Percentiles rank a stretch among this genome's conserved stretches.
Conservation (phyloP, 2,329 filamentous ascomycete species). For the Penicillium corylophilum region DNA sequence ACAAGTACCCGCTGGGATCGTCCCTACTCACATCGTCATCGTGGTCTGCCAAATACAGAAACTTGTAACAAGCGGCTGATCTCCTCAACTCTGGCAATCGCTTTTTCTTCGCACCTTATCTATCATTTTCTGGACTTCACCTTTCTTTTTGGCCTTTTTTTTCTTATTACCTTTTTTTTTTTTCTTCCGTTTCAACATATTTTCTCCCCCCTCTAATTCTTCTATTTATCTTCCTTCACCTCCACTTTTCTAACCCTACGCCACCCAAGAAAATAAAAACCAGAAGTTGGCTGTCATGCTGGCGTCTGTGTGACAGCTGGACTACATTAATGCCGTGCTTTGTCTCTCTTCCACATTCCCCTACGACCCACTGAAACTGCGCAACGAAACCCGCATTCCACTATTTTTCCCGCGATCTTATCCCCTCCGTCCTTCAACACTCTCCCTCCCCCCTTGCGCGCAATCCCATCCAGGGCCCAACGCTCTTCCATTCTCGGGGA, state of each 20-base stretch:
- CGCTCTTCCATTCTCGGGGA: slow-evolving; percentile 30
- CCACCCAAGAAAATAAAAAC: slow-evolving; percentile 6
- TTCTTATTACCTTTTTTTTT: slow-evolving; percentile 10
- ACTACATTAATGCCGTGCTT: slow-evolving; percentile 37
- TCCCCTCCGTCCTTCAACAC: slow-evolving; percentile 23
- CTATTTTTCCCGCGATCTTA: slow-evolving; percentile 15
- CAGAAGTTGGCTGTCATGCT: slow-evolving; percentile 32
- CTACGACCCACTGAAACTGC: slow-evolving; percentile 35
- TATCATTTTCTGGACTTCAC: slow-evolving; percentile 17
- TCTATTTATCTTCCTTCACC: slow-evolving; percentile 1
- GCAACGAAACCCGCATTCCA: slow-evolving; percentile 35
- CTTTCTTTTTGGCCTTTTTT: slow-evolving; percentile 7
- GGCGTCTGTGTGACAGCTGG: slow-evolving; percentile 40
- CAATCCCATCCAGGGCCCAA: slow-evolving; percentile 31
- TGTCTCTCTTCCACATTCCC: slow-evolving; percentile 38
- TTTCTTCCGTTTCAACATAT: background rate
- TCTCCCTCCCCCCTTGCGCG: slow-evolving; percentile 31
- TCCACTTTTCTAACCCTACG: background rate
- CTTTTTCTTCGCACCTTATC: slow-evolving; percentile 21
- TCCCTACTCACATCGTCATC: slow-evolving; percentile 11
- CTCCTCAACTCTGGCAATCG: slow-evolving; percentile 15
- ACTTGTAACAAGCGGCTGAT: slow-evolving; percentile 17
- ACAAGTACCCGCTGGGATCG: slow-evolving; percentile 9
- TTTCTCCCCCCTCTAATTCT: slow-evolving; percentile 6
- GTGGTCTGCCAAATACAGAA: slow-evolving; percentile 8